Evolutionary conservation across 1,139 yeast genomes (phyloP).

Genomic region (Blastobotrys malaysiensis): DNA sequence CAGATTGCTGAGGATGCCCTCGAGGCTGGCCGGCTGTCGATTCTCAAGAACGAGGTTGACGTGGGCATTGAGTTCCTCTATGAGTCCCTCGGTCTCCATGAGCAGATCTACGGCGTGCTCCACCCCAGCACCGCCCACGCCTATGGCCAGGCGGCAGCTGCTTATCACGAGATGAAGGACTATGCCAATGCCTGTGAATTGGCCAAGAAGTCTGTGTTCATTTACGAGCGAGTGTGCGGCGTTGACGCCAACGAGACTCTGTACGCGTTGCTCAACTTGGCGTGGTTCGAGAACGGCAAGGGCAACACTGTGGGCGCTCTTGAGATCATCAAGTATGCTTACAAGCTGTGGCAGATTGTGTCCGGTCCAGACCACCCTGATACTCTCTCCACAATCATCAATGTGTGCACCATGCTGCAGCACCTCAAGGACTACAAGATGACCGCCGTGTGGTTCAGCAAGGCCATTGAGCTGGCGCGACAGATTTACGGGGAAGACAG

Average conservation of each 20-base stretch:
- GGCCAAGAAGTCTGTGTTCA: constrained; percentile 64
- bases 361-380: constrained; percentile 64
- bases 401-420: constrained; percentile 58
- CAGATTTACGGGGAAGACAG: constrained; percentile 52
- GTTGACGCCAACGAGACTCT: constrained; percentile 73
- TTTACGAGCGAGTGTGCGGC: constrained; percentile 78
- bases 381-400: constrained; percentile 56
- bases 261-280: constrained; percentile 68
- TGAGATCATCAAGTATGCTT: constrained; percentile 55
- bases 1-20: constrained; percentile 71
- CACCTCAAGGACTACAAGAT: constrained; percentile 44
- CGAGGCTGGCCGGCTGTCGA: constrained; percentile 42
- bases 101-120: constrained; percentile 77
- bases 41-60: constrained; percentile 31
- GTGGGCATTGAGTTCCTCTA: constrained; percentile 43
- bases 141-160: constrained; percentile 59
- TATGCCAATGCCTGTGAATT: constrained; percentile 57
- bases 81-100: constrained; percentile 69
- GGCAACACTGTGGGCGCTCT: constrained; percentile 59
- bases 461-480: constrained; percentile 44
- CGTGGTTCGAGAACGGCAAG: constrained; percentile 60
- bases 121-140: constrained; percentile 76
- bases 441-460: constrained; percentile 47
- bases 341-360: constrained; percentile 50
- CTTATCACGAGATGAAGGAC: constrained; percentile 58